A percentile compares a stretch with the other conserved stretches of the same genome.
Conservation (phyloP, 2,329 filamentous ascomycete species). For the Rosellinia necatrix region DNA sequence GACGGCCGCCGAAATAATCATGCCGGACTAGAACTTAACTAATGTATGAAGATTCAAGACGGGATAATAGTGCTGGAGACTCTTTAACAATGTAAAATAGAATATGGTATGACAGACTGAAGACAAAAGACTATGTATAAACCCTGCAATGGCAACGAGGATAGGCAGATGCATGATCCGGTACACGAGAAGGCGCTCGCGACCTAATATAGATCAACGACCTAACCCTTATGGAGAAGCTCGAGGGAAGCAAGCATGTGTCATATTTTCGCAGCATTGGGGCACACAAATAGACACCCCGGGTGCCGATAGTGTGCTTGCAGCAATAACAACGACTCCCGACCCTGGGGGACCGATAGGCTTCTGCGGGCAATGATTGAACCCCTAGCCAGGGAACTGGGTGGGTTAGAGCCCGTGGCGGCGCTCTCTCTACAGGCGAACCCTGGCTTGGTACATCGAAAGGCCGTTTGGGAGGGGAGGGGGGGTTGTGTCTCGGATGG, state of each 20-base stretch:
- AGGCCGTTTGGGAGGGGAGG: not conserved
- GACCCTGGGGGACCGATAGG: conserved; percentile 25
- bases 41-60: not conserved
- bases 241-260: conserved; percentile 32
- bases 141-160: conserved; percentile 25
- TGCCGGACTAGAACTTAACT: not conserved
- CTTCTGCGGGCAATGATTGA: conserved; percentile 22
- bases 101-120: not conserved
- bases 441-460: conserved; percentile 11
- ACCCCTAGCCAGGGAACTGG: conserved; percentile 21
- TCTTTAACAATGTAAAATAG: no score
- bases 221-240: conserved; percentile 32
- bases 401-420: conserved; percentile 24
- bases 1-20: not conserved
- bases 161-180: conserved; percentile 20
- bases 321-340: conserved; percentile 25
- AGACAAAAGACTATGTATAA: conserved; percentile 32
- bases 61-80: no score
- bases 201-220: conserved; percentile 39
- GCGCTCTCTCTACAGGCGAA: conserved; percentile 23
- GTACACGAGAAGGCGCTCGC: conserved; percentile 25
- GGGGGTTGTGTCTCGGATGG: conserved; percentile 18
- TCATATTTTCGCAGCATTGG: conserved; percentile 30
- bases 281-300: conserved; percentile 30
- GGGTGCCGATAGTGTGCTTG: conserved; percentile 32